phyloP scores from a whole-genome alignment of 345 rosid species.

The Dipteronia dyeriana region DNA sequence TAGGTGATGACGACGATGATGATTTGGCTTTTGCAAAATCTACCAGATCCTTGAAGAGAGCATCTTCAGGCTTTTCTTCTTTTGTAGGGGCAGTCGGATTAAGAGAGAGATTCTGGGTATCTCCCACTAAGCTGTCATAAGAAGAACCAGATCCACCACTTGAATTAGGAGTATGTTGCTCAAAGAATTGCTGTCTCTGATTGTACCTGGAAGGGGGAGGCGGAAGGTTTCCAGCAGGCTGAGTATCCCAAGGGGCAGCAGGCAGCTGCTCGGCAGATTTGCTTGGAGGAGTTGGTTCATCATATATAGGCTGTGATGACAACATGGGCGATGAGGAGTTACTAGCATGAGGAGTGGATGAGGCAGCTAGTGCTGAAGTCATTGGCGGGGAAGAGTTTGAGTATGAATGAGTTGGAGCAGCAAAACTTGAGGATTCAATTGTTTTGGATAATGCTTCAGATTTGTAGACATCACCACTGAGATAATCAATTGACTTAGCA shows the following conservation, averaged over 20 bases:
- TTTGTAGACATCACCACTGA: constrained; percentile 86
- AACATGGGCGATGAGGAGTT: constrained; percentile 36
- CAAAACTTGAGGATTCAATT: constrained; percentile 34
- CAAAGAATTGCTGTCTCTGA: constrained; percentile 72
- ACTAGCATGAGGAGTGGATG: constrained; percentile 23
- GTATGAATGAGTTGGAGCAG: constrained; percentile 34
- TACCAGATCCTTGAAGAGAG: constrained; percentile 83
- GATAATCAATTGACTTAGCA: constrained; percentile 63
- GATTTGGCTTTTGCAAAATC: constrained; percentile 91
- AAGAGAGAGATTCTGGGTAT: constrained; percentile 68
- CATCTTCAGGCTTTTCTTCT: constrained; percentile 76
- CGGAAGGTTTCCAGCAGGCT: constrained; percentile 47
- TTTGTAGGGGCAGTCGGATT: constrained; percentile 50
- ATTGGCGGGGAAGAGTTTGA: constrained; percentile 43
- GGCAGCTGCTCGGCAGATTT: constrained; percentile 62
- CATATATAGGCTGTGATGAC: constrained; percentile 50
- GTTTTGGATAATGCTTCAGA: constrained; percentile 45
- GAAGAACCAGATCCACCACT: constrained; percentile 59
- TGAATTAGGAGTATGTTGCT: constrained; percentile 42
- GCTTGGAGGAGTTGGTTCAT: constrained; percentile 48
- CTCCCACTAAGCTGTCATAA: constrained; percentile 56
- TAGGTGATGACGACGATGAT: constrained; percentile 65
- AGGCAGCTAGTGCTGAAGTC: constrained; percentile 31
- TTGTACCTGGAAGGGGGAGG: constrained; percentile 75
- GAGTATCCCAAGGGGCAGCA: constrained; percentile 76